Evolutionary conservation across 306 rosid species (phyloP).

Genomic region (Pyrus bretschneideri): DNA sequence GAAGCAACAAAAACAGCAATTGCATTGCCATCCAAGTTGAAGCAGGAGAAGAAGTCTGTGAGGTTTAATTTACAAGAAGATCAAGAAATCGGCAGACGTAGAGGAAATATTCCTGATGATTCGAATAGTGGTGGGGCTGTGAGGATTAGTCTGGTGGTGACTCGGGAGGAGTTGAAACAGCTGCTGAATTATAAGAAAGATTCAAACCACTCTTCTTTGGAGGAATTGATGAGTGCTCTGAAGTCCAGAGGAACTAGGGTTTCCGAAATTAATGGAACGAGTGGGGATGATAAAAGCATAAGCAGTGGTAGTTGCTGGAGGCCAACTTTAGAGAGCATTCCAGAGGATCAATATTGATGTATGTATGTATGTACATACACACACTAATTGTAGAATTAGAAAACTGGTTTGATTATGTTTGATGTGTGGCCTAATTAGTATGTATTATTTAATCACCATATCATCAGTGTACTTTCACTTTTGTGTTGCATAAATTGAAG

Average conservation of each 20-base stretch:
- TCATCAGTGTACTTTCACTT: slow-evolving; percentile 9
- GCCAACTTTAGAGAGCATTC: slow-evolving; percentile 58
- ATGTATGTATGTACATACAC: too few relatives aligned
- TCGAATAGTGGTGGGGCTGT: slow-evolving; percentile 39
- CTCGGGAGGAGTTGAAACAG: slow-evolving; percentile 57
- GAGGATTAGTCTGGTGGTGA: slow-evolving; percentile 77
- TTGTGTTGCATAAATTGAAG: not conserved
- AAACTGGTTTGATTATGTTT: not conserved
- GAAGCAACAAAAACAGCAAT: not conserved
- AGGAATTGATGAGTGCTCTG: slow-evolving; percentile 49
- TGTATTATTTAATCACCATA: slow-evolving; percentile 14
- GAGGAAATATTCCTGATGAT: not conserved
- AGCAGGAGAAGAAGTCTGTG: slow-evolving; percentile 18
- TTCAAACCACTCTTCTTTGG: slow-evolving; percentile 24
- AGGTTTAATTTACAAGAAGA: slow-evolving; percentile 18
- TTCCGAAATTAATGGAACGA: slow-evolving; percentile 19
- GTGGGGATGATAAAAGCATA: not conserved
- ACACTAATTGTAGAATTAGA: not conserved
- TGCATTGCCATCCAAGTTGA: not conserved
- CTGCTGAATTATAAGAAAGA: slow-evolving; percentile 35
- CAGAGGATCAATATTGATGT: slow-evolving; percentile 37
- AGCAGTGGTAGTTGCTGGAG: slow-evolving; percentile 38
- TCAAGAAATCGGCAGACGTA: not conserved
- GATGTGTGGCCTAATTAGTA: not conserved
- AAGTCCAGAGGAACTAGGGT: slow-evolving; percentile 44